Evolutionary conservation across 805 yeast species (phyloP).

Genomic region (Zygosaccharomyces gambellarensis): DNA sequence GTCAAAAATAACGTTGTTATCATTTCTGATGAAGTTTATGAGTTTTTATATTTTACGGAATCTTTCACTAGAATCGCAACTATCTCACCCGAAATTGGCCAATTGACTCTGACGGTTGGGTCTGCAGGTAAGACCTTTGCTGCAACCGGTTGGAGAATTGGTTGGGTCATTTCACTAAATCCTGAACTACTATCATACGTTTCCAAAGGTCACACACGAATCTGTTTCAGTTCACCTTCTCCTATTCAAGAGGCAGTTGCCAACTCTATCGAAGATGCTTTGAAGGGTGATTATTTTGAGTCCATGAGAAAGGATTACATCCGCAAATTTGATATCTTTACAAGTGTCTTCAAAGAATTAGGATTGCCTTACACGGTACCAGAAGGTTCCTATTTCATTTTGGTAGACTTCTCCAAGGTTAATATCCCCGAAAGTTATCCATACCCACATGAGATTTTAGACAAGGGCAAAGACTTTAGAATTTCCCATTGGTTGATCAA

Average conservation of each 20-base stretch:
- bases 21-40: conserved; percentile 93
- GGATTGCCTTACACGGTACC: conserved; percentile 86
- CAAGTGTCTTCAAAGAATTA: conserved; percentile 75
- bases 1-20: conserved; percentile 78
- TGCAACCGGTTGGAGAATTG: conserved; percentile 99
- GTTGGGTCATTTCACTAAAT: conserved; percentile 83
- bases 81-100: conserved; percentile 69
- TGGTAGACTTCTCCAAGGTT: conserved; percentile 82
- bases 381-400: conserved; percentile 88
- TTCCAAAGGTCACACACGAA: conserved; percentile 87
- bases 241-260: conserved; percentile 93
- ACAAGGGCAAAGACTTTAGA: conserved; percentile 78
- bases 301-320: conserved; percentile 62
- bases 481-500: conserved; percentile 89
- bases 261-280: conserved; percentile 62
- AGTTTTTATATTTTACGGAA: conserved; percentile 69
- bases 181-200: conserved; percentile 77
- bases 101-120: conserved; percentile 83
- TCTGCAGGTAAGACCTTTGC: conserved; percentile 98
- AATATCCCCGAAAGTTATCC: conserved; percentile 68
- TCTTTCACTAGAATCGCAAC: conserved; percentile 80
- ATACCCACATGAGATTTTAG: conserved; percentile 64
- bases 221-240: conserved; percentile 85
- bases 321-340: conserved; percentile 68
- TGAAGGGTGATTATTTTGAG: conserved; percentile 60